These are phyloP conservation scores for Trichoderma simmonsii DNA, from an alignment of 2,329 filamentous ascomycete genomes.

Conservation along the genomic window DNA sequence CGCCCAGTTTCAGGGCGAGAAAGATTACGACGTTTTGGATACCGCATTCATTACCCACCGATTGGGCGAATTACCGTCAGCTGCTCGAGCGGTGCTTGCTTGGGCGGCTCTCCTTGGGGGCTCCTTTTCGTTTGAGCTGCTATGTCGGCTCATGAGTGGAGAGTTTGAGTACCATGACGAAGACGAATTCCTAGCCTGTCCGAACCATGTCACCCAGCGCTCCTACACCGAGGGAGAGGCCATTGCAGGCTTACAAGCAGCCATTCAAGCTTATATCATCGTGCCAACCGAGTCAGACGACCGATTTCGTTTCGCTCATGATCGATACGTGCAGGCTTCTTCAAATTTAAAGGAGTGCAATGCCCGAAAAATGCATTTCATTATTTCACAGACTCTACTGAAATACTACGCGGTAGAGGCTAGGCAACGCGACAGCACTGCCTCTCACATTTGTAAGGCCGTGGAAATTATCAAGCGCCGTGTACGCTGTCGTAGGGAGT, in stretches of 20 bases:
- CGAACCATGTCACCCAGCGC: background rate
- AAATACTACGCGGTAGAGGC: conserved; percentile 64
- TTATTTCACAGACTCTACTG: conserved; percentile 77
- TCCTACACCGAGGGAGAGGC: conserved; percentile 63
- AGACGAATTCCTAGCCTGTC: conserved; percentile 11
- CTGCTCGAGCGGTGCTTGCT: conserved; percentile 73
- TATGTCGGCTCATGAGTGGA: conserved; percentile 72
- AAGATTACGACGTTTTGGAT: conserved; percentile 75
- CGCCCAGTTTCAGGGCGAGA: conserved; percentile 74
- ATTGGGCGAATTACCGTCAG: conserved; percentile 69
- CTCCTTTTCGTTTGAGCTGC: conserved; percentile 77
- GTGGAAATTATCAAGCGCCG: conserved; percentile 69
- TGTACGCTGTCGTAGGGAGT: conserved; percentile 60
- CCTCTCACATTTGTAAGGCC: conserved; percentile 77
- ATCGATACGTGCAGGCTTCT: conserved; percentile 78
- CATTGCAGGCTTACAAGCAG: conserved; percentile 74
- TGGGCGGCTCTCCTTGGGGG: conserved; percentile 84
- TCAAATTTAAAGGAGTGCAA: conserved; percentile 67
- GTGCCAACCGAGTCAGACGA: conserved; percentile 81
- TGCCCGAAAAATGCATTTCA: conserved; percentile 80
- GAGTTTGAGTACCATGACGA: conserved; percentile 60
- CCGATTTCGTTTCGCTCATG: conserved; percentile 82
- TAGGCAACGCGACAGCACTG: conserved; percentile 66
- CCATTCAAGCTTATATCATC: conserved; percentile 76
- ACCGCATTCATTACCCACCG: conserved; percentile 78